phyloP scores from a whole-genome alignment of 768 basidiomycete species.

The Mycena floridula region DNA sequence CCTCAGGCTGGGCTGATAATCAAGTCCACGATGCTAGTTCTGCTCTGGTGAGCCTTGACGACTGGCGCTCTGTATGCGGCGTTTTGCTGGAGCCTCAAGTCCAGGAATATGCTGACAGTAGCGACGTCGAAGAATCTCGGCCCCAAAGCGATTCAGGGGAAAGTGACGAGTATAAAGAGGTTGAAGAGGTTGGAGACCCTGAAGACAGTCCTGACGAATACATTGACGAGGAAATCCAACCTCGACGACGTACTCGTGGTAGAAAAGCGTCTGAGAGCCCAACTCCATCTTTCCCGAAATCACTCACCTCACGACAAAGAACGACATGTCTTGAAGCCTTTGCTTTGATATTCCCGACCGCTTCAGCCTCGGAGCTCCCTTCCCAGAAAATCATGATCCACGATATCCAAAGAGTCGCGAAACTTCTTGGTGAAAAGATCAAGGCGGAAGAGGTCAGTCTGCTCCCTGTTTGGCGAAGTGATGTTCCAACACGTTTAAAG shows the following conservation, averaged over 20 bases:
- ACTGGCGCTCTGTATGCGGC: slow-evolving; percentile 79
- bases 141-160: neutral
- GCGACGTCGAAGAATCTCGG: slow-evolving; percentile 14
- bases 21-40: slow-evolving; percentile 15
- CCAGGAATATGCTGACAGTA: slow-evolving; percentile 16
- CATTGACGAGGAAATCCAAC: slow-evolving; percentile 11
- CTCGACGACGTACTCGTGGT: slow-evolving; percentile 2
- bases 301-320: slow-evolving; percentile 47
- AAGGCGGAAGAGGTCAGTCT: slow-evolving; percentile 65
- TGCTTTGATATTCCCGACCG: slow-evolving; percentile 66
- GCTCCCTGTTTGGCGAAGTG: slow-evolving; percentile 4
- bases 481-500: slow-evolving; percentile 26
- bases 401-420: slow-evolving; percentile 56
- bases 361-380: slow-evolving; percentile 37
- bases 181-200: slow-evolving; percentile 5
- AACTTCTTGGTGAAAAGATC: slow-evolving; percentile 63
- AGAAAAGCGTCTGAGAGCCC: slow-evolving; percentile 2
- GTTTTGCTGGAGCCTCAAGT: slow-evolving; percentile 51
- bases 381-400: slow-evolving; percentile 55
- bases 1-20: slow-evolving; percentile 52
- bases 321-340: slow-evolving; percentile 54
- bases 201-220: slow-evolving; percentile 23
- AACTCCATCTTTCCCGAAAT: neutral
- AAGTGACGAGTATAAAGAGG: slow-evolving; percentile 15
- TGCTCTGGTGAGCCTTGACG: slow-evolving; percentile 49